Evolutionary conservation across 129 eudicot species (phyloP).

Genomic region (Centella asiatica): DNA sequence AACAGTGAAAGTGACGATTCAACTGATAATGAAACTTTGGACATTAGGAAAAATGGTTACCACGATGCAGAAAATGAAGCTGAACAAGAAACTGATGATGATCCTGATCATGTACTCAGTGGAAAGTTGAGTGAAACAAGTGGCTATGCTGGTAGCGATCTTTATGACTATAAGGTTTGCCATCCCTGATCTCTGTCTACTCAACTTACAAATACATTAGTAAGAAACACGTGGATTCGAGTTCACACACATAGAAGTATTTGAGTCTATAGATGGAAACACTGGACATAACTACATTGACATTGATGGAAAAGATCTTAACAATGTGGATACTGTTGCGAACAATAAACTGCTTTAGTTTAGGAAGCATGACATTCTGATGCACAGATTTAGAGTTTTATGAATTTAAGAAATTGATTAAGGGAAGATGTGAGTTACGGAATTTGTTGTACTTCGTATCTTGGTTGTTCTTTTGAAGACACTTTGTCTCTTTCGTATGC

Average conservation of each 20-base stretch:
- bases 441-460: too few species aligned
- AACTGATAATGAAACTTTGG: constrained; percentile 62
- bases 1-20: constrained; percentile 82
- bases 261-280: not conserved
- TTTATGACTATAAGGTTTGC: constrained; percentile 91
- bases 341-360: too few species aligned
- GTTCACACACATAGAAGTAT: not conserved
- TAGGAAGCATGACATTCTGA: too few species aligned
- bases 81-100: constrained; percentile 67
- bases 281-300: not conserved
- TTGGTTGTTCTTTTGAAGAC: too few species aligned
- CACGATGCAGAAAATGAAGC: constrained; percentile 92
- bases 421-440: too few species aligned
- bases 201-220: not conserved
- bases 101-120: constrained; percentile 65
- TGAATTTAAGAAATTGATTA: too few species aligned
- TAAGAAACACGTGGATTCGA: not conserved
- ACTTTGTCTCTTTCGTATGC: too few species aligned
- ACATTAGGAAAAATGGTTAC: constrained; percentile 57
- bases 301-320: not conserved
- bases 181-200: constrained; percentile 2
- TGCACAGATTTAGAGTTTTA: not conserved
- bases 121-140: constrained; percentile 94
- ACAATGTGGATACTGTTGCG: not conserved
- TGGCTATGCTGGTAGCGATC: constrained; percentile 84